Evolutionary conservation across 164 flowering plant species (phyloP), one percentile per base, ranked within the genome.

Genomic region (Magnolia changhungtana): DNA sequence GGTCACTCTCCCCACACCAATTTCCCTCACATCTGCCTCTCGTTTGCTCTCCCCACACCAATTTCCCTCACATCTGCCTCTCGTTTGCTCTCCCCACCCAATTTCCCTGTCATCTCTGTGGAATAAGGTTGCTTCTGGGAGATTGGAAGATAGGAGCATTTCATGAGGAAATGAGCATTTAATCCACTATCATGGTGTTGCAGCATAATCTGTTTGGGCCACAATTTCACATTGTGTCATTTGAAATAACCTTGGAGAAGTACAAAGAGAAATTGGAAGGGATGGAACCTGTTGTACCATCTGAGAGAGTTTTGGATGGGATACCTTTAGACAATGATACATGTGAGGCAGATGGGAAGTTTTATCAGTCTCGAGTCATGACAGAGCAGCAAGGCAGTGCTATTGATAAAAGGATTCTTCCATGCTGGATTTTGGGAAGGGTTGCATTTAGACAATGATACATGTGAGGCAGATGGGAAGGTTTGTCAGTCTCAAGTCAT

Each of bases 91-190:
- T 27, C 45, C 45, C 45, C 45, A 37, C 92, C 76, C 29, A 27
- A 27, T 27, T 27, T 27, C 29, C 29, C 29, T 27, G 29, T 27
- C 29, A 27, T 27, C 29, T 98, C 74, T 94, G 79, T 96, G 99
- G 98, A 94, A 92, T 85, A 94, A 96, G 84, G 93, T 96, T 76
- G 94, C 98, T 11, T 80, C 76, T 69, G 98, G 98, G 77, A 90
- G 99, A 78, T 84, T 94, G 86, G 98, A 92, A 83, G 99, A 96
- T 79, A 96, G 91, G 83, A 88, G n/a, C n/a, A n/a, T n/a, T n/a
- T n/a, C n/a, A n/a, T n/a, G n/a, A n/a, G 98, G 84, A 96, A 96
- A 81, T 88, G 94, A 71, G 97, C 98, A 69, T 82, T 94, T 70
- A 89, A 91, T 84, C 2, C 2, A 27, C 29, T 27, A 27, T 27